Conservation (phyloP, 176 grass and related monocot genomes). For the Zea luxurians region DNA sequence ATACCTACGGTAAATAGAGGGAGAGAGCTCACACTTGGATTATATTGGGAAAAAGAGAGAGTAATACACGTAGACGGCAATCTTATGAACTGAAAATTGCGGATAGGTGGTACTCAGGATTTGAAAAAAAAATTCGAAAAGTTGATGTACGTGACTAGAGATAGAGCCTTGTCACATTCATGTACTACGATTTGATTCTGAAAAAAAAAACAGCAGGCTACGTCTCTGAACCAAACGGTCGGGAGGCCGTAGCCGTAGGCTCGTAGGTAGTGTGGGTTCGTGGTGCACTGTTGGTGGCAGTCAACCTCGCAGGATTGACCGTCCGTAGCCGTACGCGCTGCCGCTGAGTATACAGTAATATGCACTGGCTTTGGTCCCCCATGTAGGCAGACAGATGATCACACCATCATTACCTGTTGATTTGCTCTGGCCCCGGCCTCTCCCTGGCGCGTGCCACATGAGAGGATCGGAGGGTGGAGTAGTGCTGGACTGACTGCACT, state of each 20-base stretch:
- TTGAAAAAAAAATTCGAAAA: not conserved
- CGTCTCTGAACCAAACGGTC: conserved; percentile 21
- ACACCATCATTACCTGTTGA: conserved; percentile 66
- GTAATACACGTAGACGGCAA: not conserved
- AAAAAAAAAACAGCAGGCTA: not conserved
- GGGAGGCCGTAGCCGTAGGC: not conserved
- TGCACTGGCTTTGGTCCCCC: conserved; percentile 10
- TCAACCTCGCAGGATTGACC: conserved; percentile 47
- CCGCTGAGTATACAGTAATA: not conserved
- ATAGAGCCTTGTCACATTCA: not conserved
- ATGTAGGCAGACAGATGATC: conserved; percentile 44
- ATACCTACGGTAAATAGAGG: no score
- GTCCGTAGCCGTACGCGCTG: not conserved
- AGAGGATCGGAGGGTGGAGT: not conserved
- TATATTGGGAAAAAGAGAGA: not conserved
- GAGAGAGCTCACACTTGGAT: not conserved
- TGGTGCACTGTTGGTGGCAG: conserved; percentile 27
- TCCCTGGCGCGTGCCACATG: conserved; percentile 41
- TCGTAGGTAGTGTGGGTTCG: no score
- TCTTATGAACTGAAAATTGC: not conserved
- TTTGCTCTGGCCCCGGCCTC: conserved; percentile 33
- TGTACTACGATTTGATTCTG: not conserved
- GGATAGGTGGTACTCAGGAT: not conserved
- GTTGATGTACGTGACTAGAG: not conserved
- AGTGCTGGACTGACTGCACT: not conserved